Evolutionary conservation across 2,329 filamentous ascomycete species (phyloP), one percentile per base, ranked within the genome.

Genomic region (Magnaporthiopsis incrustans): DNA sequence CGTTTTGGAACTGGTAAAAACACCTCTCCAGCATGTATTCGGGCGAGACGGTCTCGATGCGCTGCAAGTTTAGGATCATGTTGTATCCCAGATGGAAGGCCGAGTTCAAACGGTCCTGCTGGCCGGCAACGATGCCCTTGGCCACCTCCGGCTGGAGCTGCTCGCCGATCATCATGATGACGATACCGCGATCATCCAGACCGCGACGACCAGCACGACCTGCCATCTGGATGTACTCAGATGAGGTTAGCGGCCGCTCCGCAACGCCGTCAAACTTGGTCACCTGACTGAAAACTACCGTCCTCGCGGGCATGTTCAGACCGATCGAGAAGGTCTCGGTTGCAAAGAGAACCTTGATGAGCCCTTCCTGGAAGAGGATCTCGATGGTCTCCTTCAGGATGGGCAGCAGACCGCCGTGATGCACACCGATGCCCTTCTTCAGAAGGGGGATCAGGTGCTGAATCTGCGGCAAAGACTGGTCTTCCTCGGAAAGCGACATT

Each of bases 141-240:
- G 95, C 94, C n/a, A 89, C 88, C 2, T 91, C 87, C 1, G 95
- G 95, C 72, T 99, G 95, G 80, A 99, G 94, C 78, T 95, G 92
- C 75, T 96, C 91, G 72, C 96, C 90, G 67, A 99, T 90, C 94
- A 99, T 98, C 92, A 99, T 98, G 75, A 99, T 98, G 69, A 99
- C 95, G 70, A 98, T 96, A 84, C 95, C 95, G 68, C 95, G 90
- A 67, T 97, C 93, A 79, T 99, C 95, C 64, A 99, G 89, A 77
- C 95, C 95, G 86, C 95, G 89, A 83, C 95, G 91, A 73, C 95
- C 95, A 66, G 95, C 95, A 77, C 95, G 91, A 67, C 95, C 95
- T 63, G 95, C 97, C 95, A 99, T 99, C 74, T 99, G 95, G 63
- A 99, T 91, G 76, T 98, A 99, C 72, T 99, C 95, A 14, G 92